phyloP scores from a whole-genome alignment of 371 early-diverging fungal species.

The Mucor irregularis region DNA sequence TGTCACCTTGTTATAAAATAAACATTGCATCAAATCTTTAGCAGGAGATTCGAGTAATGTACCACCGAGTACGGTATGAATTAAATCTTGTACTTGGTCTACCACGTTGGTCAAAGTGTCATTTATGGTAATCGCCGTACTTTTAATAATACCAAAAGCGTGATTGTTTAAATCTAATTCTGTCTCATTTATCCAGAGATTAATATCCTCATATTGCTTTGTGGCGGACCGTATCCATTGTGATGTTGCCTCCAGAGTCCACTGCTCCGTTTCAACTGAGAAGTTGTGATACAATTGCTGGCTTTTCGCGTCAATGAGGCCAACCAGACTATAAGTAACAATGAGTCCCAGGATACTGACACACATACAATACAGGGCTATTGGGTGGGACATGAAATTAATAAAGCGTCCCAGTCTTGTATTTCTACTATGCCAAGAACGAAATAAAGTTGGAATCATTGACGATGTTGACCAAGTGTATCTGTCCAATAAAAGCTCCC shows the following conservation, averaged over 20 bases:
- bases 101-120: slow-evolving; percentile 25
- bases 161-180: slow-evolving; percentile 30
- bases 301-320: background rate
- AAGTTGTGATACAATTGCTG: background rate
- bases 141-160: slow-evolving; percentile 24
- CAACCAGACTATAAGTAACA: background rate
- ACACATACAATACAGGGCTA: slow-evolving; percentile 27
- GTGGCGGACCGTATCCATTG: background rate
- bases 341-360: slow-evolving; percentile 27
- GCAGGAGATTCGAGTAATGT: slow-evolving; percentile 36
- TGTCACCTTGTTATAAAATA: slow-evolving; percentile 34
- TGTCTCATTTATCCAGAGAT: slow-evolving; percentile 29
- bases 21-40: slow-evolving; percentile 31
- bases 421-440: background rate
- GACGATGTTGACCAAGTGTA: background rate
- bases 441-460: too few relatives aligned
- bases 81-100: slow-evolving; percentile 16
- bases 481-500: background rate
- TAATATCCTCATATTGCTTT: slow-evolving; percentile 12
- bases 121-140: slow-evolving; percentile 29
- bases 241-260: slow-evolving; percentile 3
- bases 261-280: background rate
- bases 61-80: slow-evolving; percentile 27
- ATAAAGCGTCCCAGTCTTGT: slow-evolving; percentile 7
- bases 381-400: slow-evolving; percentile 29